These are phyloP conservation scores for Fusarium bulbicola DNA, from an alignment of 2,329 filamentous ascomycete species.

Conservation along the genomic window DNA sequence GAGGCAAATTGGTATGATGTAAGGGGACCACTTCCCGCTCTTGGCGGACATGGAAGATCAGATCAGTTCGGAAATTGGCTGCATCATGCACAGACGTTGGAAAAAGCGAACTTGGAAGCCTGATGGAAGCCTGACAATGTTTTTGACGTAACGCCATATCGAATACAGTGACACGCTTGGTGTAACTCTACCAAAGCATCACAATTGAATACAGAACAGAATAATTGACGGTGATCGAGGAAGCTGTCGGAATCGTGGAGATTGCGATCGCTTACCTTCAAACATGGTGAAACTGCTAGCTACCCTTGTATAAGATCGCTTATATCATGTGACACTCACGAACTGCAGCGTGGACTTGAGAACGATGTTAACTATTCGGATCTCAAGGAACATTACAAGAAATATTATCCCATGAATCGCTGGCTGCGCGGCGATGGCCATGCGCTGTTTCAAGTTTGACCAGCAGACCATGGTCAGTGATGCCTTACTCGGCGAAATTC, in stretches of 20 bases:
- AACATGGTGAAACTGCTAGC: background rate
- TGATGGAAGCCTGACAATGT: background rate
- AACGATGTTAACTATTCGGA: background rate
- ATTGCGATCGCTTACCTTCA: slow-evolving; percentile 3
- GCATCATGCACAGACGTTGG: slow-evolving; percentile 6
- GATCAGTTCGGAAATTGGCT: slow-evolving; percentile 5
- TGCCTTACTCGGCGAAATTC: background rate
- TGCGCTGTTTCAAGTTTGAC: fast-evolving
- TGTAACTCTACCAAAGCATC: background rate
- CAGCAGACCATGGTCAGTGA: too few species aligned
- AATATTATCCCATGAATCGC: fast-evolving
- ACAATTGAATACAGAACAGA: fast-evolving
- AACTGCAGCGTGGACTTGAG: background rate
- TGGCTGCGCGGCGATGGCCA: background rate
- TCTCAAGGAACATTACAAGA: fast-evolving
- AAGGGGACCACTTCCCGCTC: background rate
- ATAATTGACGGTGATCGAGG: background rate
- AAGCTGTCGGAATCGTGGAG: background rate
- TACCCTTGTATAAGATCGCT: background rate
- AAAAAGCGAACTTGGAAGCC: background rate
- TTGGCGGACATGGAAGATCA: background rate
- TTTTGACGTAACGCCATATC: background rate
- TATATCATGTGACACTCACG: background rate
- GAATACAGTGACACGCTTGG: background rate
- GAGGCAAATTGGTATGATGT: background rate